Evolutionary conservation across 2,329 filamentous ascomycete genomes (phyloP), one percentile per base, ranked within the genome.

Genomic region (Verticillium nonalfalfae): DNA sequence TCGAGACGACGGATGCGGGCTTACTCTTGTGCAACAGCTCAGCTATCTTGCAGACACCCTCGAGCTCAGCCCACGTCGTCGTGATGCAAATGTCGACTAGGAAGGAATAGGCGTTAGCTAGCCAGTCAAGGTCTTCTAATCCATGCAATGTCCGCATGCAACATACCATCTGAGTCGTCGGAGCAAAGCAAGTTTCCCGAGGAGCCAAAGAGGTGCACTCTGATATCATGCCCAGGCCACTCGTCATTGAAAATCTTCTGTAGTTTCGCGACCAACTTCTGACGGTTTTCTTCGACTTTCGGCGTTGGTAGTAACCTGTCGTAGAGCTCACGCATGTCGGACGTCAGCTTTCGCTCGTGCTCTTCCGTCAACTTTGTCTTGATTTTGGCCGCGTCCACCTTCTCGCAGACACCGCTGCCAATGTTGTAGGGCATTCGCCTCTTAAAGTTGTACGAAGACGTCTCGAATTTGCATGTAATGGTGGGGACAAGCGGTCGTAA

Each of bases 21-120:
- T 70, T 88, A 97, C 93, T 88, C 74, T 87, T 90, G 58, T 90
- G 89, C 57, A 99, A 82, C 60, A 95, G 85, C 66, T 93, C 90
- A 58, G 95, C 94, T 72, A 99, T 87, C 74, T 90, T 87, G 78
- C 96, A 97, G 69, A 98, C 93, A 63, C 87, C 89, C 74, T 97
- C 93, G 71, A 98, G 78, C 69, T 90, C 90, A 72, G 89, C 95
- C 85, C 90, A 93, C 56, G 90, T 82, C 21, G 95, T 98, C 56
- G 93, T 96, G 71, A 99, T 97, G 79, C 95, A 99, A 61, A 99
- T 94, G 73, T 99, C 95, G 73, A 99, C 94, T 97, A 56, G 33
- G 63, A 35, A 60, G 7, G 13, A 54, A 18, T 36, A 31, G 26
- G 26, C 5, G 74, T 79, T 64, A 79, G 75, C 65, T 45, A 34